Evolutionary conservation across 345 rosid species (phyloP), one percentile per base, ranked within the genome.

Genomic region (Eucalyptus tenuipes): DNA sequence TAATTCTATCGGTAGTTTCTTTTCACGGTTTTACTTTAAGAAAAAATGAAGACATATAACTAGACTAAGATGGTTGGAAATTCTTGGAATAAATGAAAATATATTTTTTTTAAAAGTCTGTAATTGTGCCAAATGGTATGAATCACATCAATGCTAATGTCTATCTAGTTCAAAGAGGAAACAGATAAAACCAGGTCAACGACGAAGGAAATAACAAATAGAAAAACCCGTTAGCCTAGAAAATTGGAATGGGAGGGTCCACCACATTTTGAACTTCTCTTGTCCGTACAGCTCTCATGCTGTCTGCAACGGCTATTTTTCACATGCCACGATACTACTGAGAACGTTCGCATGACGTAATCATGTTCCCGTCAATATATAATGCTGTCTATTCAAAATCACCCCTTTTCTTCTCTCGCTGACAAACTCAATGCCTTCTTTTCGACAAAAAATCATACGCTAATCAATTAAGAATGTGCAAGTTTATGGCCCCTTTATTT

Each of bases 1-100:
- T 3, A 14, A 10, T 29, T 31, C 0, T 27, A 0, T 12, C 0
- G 16, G 2, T 59, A 27, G 8, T 2, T 11, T 59, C 4, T 27
- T 2, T 27, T 59, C 2, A 25, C 1, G 1, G 3, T 64, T 4
- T 7, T n/a, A 64, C 9, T 64, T 64, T 2, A 1, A 7, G 4
- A 14, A n/a, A 64, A 13, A 3, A 64, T 4, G 15, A 29, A 29
- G 37, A 64, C 18, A 66, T 7, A 31, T 68, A n/a, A 68, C 1
- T 68, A 5, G 80, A 15, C 7, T 31, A 2, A 10, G 0, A 68
- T 5, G 2, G 20, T 71, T 37, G 25, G 45, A 5, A 18, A 37
- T 37, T 13, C 11, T 33, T 9, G 0, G 37, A 68, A 33, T 17
- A 33, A 68, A 9, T 8, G 44, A 71, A 68, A 33, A 68, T 1